phyloP scores from a whole-genome alignment of 1,139 yeast species.

The Yamadazyma kanchanaburiensis region DNA sequence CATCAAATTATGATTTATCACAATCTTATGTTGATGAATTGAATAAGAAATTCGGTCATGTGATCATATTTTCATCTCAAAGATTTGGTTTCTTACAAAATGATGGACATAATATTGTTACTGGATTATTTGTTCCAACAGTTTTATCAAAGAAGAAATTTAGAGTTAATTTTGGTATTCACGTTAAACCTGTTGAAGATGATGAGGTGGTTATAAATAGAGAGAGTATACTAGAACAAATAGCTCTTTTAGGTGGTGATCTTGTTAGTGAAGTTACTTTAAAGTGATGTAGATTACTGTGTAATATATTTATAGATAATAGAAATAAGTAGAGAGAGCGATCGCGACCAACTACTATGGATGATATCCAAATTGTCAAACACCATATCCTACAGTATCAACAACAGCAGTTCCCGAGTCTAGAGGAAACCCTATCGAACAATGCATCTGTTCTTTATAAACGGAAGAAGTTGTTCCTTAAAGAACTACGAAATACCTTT shows the following conservation, averaged over 20 bases:
- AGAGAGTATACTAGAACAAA: slow-evolving; percentile 72
- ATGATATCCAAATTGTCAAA: slow-evolving; percentile 17
- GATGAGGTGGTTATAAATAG: slow-evolving; percentile 66
- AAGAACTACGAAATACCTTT: slow-evolving; percentile 29
- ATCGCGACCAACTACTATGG: slow-evolving; percentile 1
- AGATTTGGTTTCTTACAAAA: slow-evolving; percentile 48
- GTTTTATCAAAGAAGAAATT: slow-evolving; percentile 57
- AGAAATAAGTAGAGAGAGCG: neutral
- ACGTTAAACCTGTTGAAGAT: slow-evolving; percentile 58
- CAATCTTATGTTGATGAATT: slow-evolving; percentile 53
- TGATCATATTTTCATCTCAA: slow-evolving; percentile 59
- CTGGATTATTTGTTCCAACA: slow-evolving; percentile 79
- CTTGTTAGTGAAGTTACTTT: slow-evolving; percentile 34
- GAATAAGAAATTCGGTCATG: slow-evolving; percentile 51
- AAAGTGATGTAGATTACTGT: slow-evolving; percentile 1
- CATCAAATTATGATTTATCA: slow-evolving; percentile 53
- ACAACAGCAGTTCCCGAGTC: slow-evolving; percentile 31
- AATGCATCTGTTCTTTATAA: slow-evolving; percentile 36
- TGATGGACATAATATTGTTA: slow-evolving; percentile 57
- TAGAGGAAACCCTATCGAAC: slow-evolving; percentile 33
- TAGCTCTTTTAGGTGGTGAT: slow-evolving; percentile 75
- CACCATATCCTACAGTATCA: slow-evolving; percentile 27
- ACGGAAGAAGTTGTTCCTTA: slow-evolving; percentile 36
- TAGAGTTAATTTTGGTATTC: slow-evolving; percentile 76
- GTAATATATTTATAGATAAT: slow-evolving; percentile 4